Evolutionary conservation across 768 basidiomycete genomes (phyloP).

Genomic region (Suillus subalutaceus): DNA sequence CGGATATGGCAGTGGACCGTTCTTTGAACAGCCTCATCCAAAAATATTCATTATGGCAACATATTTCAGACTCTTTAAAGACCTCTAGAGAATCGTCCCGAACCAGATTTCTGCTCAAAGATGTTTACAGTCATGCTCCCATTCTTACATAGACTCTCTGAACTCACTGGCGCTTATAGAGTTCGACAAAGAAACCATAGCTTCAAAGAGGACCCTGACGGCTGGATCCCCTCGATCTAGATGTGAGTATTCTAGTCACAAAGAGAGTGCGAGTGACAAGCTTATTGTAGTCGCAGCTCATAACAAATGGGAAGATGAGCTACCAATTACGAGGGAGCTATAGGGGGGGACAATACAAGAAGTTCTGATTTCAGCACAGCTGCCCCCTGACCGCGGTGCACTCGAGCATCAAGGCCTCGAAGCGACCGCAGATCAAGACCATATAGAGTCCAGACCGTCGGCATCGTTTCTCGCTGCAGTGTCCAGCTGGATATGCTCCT

Average conservation of each 20-base stretch:
- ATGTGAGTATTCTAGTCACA: background rate
- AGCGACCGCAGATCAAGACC: background rate
- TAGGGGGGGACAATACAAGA: background rate
- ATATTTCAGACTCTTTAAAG: background rate
- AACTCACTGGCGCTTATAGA: background rate
- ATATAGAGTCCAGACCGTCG: background rate
- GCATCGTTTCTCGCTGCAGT: background rate
- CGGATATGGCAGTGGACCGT: background rate
- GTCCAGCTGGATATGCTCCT: background rate
- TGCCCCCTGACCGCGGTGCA: background rate
- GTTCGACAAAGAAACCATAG: background rate
- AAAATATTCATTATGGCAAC: background rate
- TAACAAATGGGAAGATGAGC: background rate
- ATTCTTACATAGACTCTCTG: background rate
- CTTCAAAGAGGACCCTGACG: background rate
- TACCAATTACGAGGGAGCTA: background rate
- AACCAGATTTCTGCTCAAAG: background rate
- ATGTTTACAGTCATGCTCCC: background rate
- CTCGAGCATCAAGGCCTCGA: background rate
- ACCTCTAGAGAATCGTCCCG: background rate
- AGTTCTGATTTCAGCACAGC: background rate
- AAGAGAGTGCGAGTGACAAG: background rate
- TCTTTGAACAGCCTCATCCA: too few relatives aligned
- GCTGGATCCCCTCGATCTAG: slow-evolving; percentile 3
- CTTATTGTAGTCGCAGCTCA: background rate